Evolutionary conservation across 2,329 filamentous ascomycete genomes (phyloP).

Genomic region (Atkinsonella hypoxylon): DNA sequence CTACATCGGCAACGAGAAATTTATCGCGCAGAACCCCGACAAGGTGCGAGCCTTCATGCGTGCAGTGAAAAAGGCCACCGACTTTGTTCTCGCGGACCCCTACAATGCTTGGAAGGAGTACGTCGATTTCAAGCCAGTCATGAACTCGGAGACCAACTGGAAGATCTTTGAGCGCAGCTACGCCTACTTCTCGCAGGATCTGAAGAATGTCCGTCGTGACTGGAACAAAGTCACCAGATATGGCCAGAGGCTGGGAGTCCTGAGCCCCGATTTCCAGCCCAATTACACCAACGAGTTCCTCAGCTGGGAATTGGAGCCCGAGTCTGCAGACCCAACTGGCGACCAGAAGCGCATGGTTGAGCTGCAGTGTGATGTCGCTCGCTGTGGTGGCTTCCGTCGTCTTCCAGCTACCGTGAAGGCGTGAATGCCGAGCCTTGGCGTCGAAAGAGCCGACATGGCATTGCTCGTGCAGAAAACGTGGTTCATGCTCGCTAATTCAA

Average conservation of each 20-base stretch:
- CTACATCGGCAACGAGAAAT: slow-evolving; percentile 67
- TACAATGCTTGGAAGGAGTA: slow-evolving; percentile 55
- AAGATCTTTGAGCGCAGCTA: slow-evolving; percentile 74
- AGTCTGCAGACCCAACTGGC: slow-evolving; percentile 54
- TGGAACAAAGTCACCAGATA: slow-evolving; percentile 70
- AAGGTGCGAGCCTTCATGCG: slow-evolving; percentile 57
- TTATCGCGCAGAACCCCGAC: slow-evolving; percentile 53
- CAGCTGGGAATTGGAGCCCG: slow-evolving; percentile 50
- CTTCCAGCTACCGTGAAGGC: slow-evolving; percentile 17
- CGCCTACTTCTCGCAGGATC: slow-evolving; percentile 61
- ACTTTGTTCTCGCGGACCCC: slow-evolving; percentile 55
- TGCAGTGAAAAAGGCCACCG: slow-evolving; percentile 63
- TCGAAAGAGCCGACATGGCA: too few species aligned
- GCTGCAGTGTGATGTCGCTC: slow-evolving; percentile 55
- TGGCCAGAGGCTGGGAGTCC: slow-evolving; percentile 58
- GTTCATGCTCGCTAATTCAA: not conserved
- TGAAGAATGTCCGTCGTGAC: slow-evolving; percentile 64
- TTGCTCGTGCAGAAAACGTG: not conserved
- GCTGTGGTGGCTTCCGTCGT: slow-evolving; percentile 51
- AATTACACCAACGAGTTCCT: slow-evolving; percentile 69
- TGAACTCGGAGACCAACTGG: slow-evolving; percentile 56
- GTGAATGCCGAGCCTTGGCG: not conserved
- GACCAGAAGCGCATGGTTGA: slow-evolving; percentile 65
- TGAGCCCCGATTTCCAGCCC: slow-evolving; percentile 49
- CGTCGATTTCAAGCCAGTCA: slow-evolving; percentile 58